These are phyloP conservation scores for Cyberlindnera sargentensis DNA, from an alignment of 805 yeast genomes.

Conservation along the genomic window DNA sequence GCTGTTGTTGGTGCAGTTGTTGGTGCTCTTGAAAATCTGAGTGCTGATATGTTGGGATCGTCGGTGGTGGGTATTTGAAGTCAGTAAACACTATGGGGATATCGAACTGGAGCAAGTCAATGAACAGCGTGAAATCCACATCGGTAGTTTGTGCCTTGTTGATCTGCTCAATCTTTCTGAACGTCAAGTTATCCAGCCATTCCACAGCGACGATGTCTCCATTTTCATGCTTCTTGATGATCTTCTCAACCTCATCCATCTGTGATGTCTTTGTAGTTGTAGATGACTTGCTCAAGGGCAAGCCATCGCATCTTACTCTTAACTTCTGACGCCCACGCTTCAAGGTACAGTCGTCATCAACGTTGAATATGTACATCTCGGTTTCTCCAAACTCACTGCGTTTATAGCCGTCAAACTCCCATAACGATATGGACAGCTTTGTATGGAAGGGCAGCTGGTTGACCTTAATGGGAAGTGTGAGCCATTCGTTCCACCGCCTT, in stretches of 20 bases:
- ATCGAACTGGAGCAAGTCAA: slow-evolving; percentile 62
- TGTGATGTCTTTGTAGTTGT: slow-evolving; percentile 20
- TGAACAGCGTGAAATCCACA: slow-evolving; percentile 32
- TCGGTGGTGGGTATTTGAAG: slow-evolving; percentile 32
- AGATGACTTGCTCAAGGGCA: neutral
- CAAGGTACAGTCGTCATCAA: slow-evolving; percentile 47
- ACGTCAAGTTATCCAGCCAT: slow-evolving; percentile 71
- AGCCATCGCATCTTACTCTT: slow-evolving; percentile 27
- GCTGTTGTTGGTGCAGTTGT: no score
- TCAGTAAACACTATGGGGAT: slow-evolving; percentile 68
- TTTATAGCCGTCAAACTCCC: slow-evolving; percentile 58
- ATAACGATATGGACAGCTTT: slow-evolving; percentile 51
- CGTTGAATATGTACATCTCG: slow-evolving; percentile 51
- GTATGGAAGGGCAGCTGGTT: slow-evolving; percentile 64
- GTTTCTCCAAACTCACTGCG: slow-evolving; percentile 53
- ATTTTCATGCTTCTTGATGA: slow-evolving; percentile 55
- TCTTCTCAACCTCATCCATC: slow-evolving; percentile 43
- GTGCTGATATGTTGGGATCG: slow-evolving; percentile 33
- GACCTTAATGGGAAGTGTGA: slow-evolving; percentile 63
- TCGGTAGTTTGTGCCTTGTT: slow-evolving; percentile 20
- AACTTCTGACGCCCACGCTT: slow-evolving; percentile 66
- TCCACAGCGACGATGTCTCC: slow-evolving; percentile 54
- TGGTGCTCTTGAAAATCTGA: slow-evolving; percentile 31
- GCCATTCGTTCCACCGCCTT: slow-evolving; percentile 66
- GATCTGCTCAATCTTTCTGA: slow-evolving; percentile 38